Evolutionary conservation across 2,329 filamentous ascomycete genomes (phyloP).

Genomic region (Xylaria polymorpha): DNA sequence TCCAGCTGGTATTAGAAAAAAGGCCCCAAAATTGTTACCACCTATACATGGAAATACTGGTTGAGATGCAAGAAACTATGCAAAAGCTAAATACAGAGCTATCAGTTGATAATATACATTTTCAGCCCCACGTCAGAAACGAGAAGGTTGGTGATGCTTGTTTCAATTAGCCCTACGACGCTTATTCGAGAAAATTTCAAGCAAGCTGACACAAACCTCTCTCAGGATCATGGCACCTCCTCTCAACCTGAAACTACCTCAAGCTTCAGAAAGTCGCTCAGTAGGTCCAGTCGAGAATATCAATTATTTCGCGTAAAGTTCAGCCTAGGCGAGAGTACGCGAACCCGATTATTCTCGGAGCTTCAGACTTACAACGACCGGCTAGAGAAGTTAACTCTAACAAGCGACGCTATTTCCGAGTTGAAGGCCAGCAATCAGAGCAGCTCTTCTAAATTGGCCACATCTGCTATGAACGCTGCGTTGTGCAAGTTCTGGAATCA

Average conservation of each 20-base stretch:
- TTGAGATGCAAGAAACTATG: conserved; percentile 20
- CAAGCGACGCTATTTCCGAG: conserved; percentile 13
- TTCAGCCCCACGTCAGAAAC: background rate
- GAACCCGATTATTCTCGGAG: conserved; percentile 12
- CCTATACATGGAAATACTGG: conserved; percentile 17
- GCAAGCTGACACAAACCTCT: background rate
- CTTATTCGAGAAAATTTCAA: background rate
- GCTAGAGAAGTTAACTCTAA: conserved; percentile 23
- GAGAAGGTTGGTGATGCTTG: background rate
- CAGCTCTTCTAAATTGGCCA: conserved; percentile 19
- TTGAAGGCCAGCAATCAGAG: background rate
- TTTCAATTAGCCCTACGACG: background rate
- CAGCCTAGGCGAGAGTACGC: conserved; percentile 10
- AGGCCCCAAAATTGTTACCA: conserved; percentile 25
- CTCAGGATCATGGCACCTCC: background rate
- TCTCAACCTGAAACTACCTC: background rate
- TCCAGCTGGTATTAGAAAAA: conserved; percentile 12
- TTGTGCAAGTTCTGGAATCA: conserved; percentile 46
- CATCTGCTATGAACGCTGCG: conserved; percentile 17
- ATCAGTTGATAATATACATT: conserved; percentile 12
- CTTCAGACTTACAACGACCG: conserved; percentile 22
- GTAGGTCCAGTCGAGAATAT: conserved; percentile 8
- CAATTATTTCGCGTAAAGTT: conserved; percentile 23
- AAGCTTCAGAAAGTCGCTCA: background rate
- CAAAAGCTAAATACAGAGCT: conserved; percentile 22